A percentile compares a stretch with the other conserved stretches of the same genome.
Conservation (phyloP, 2,329 filamentous ascomycete genomes). For the Boeremia exigua region DNA sequence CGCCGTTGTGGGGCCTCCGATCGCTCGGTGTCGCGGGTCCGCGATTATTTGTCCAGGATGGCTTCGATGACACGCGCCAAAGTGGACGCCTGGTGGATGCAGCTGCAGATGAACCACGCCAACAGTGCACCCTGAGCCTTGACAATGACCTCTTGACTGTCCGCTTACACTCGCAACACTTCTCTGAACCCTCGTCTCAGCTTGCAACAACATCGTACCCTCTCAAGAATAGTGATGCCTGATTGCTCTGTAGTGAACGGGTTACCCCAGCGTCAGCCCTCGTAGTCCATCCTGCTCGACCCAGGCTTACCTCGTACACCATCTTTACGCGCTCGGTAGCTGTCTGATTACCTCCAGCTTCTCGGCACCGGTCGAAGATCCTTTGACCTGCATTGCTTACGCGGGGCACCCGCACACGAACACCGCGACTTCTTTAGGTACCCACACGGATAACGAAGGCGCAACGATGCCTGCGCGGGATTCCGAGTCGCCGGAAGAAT, state of each 20-base stretch:
- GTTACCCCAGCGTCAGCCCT: not conserved
- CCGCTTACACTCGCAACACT: conserved; percentile 13
- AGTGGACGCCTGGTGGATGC: conserved; percentile 28
- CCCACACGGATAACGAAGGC: not conserved
- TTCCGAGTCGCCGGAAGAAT: conserved; percentile 50
- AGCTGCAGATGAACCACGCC: conserved; percentile 25
- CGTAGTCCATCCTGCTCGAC: not conserved
- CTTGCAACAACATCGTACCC: not conserved
- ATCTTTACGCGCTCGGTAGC: not conserved
- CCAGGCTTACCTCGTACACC: conserved; percentile 1
- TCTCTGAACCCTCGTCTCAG: not conserved
- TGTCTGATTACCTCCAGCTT: not conserved
- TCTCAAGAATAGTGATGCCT: conserved; percentile 16
- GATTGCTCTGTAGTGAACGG: conserved; percentile 8
- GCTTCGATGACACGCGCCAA: conserved; percentile 26
- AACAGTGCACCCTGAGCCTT: conserved; percentile 20
- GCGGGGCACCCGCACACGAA: not conserved
- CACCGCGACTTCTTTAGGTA: not conserved
- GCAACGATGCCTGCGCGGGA: conserved; percentile 38
- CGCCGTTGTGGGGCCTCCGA: too few relatives aligned
- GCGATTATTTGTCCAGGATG: conserved; percentile 38
- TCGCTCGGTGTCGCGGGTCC: conserved; percentile 16
- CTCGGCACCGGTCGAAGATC: not conserved
- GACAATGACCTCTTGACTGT: conserved; percentile 1
- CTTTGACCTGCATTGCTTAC: conserved; percentile 12